phyloP scores from a whole-genome alignment of 352 stramenopile species.

The Phytopythium montanum region DNA sequence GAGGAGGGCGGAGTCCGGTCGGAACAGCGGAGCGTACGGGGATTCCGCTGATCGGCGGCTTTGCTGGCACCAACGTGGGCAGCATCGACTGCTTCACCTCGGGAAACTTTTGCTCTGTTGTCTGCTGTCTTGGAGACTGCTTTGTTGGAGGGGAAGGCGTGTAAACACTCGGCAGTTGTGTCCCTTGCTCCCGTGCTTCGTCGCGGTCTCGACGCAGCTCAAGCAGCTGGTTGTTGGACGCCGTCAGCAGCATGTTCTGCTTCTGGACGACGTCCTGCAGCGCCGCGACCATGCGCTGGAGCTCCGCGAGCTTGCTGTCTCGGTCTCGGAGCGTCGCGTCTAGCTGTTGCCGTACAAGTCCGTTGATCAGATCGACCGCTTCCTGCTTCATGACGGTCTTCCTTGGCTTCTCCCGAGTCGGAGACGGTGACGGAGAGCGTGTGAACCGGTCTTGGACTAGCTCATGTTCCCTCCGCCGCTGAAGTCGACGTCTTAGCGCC shows the following conservation, averaged over 20 bases:
- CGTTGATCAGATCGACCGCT: constrained; percentile 33
- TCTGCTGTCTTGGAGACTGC: not conserved
- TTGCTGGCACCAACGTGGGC: not conserved
- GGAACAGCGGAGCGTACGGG: not conserved
- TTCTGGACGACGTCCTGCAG: constrained; percentile 41
- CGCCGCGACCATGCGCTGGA: constrained; percentile 35
- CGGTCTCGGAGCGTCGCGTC: constrained; percentile 30
- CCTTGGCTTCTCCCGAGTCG: constrained; percentile 10
- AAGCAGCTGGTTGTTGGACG: constrained; percentile 22
- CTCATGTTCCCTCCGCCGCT: not conserved
- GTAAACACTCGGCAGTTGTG: not conserved
- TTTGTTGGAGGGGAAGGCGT: not conserved
- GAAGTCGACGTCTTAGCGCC: not conserved
- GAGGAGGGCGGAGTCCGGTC: not conserved
- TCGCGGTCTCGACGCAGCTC: constrained; percentile 8
- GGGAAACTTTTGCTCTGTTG: not conserved
- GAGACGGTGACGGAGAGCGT: not conserved
- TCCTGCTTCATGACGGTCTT: constrained; percentile 56
- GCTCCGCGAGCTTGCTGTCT: constrained; percentile 35
- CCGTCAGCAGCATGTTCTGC: constrained; percentile 32
- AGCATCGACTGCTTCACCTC: not conserved
- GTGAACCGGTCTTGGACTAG: not conserved
- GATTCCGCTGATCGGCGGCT: not conserved
- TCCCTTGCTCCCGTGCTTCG: not conserved
- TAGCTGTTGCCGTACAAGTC: constrained; percentile 35